These are phyloP conservation scores for Claviceps purpurea DNA, from an alignment of 2,329 filamentous ascomycete species.

Conservation along the genomic window DNA sequence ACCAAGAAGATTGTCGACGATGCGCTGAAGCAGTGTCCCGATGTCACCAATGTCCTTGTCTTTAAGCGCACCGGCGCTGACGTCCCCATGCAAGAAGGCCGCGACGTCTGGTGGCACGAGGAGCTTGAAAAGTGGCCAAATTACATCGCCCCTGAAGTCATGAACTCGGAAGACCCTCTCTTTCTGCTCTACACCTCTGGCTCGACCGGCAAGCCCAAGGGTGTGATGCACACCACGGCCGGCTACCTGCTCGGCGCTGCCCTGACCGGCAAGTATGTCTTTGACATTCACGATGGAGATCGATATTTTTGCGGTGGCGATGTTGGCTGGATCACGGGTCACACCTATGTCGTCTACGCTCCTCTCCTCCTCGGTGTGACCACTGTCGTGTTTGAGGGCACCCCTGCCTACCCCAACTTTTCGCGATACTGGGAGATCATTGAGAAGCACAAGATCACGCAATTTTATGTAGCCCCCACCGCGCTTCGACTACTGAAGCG, in stretches of 20 bases:
- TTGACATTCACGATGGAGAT: constrained; percentile 91
- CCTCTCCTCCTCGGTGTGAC: constrained; percentile 84
- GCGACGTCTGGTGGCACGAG: constrained; percentile 98
- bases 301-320: constrained; percentile 96
- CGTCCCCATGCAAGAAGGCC: constrained; percentile 75
- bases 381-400: constrained; percentile 95
- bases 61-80: constrained; percentile 92
- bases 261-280: constrained; percentile 93
- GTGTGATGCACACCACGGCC: constrained; percentile 92
- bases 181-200: constrained; percentile 98
- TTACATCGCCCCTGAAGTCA: constrained; percentile 77
- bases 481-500: constrained; percentile 88
- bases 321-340: constrained; percentile 97
- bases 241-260: constrained; percentile 93
- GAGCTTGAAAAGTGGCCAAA: constrained; percentile 93
- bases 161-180: constrained; percentile 89
- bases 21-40: constrained; percentile 88
- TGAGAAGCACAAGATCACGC: constrained; percentile 85
- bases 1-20: constrained; percentile 99
- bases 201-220: constrained; percentile 97
- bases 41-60: constrained; percentile 73
- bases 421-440: constrained; percentile 99
- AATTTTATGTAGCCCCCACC: constrained; percentile 97
- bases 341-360: constrained; percentile 96
- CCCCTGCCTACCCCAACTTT: constrained; percentile 93